phyloP scores from a whole-genome alignment of 75 land plant species.

The Sequoia sempervirens region DNA sequence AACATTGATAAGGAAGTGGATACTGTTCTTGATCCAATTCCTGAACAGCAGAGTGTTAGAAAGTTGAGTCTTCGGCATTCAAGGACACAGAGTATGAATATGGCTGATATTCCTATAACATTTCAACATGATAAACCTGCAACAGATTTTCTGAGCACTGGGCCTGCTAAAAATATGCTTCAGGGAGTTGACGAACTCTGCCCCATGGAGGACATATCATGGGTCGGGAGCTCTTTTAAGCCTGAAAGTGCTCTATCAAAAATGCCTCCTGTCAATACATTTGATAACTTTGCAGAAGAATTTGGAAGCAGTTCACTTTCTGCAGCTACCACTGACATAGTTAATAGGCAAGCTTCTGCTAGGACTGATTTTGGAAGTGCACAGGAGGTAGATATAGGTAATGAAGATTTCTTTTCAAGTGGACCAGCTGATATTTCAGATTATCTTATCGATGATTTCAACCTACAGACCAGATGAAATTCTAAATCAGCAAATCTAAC shows the following conservation, averaged over 20 bases:
- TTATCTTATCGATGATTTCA: slow-evolving; percentile 7
- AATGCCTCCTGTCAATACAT: background rate
- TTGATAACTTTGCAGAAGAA: slow-evolving; percentile 7
- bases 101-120: background rate
- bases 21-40: background rate
- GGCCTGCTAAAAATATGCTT: background rate
- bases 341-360: slow-evolving; percentile 4
- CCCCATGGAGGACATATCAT: background rate
- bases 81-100: slow-evolving; percentile 3
- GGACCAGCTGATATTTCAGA: slow-evolving; percentile 9
- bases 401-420: slow-evolving; percentile 7
- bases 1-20: background rate
- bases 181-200: slow-evolving; percentile 4
- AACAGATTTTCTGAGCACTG: background rate
- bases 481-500: background rate
- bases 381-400: background rate
- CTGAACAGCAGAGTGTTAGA: slow-evolving; percentile 1
- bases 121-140: background rate
- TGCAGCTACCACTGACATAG: background rate
- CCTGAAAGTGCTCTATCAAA: background rate
- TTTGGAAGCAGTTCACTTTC: background rate
- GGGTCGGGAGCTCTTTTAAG: background rate
- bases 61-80: background rate
- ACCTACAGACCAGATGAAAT: background rate
- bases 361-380: background rate